A percentile compares a stretch with the other conserved stretches of the same genome.
Conservation (phyloP, 257 asterid genomes). For the Striga asiatica region DNA sequence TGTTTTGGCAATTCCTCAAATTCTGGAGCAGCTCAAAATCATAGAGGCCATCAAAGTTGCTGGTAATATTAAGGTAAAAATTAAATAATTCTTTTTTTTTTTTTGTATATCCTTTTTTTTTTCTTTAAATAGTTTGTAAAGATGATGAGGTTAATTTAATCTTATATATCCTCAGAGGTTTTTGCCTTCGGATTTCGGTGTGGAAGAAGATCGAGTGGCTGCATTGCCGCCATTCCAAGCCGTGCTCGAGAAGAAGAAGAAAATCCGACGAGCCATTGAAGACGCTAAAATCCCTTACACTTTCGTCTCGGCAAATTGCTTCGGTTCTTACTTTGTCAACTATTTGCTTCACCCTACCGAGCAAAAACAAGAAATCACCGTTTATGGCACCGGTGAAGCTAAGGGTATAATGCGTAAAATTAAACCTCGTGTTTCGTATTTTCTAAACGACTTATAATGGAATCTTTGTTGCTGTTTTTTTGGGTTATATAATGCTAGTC, state of each 20-base stretch:
- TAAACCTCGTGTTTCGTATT: background rate
- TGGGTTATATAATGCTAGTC: slow-evolving; percentile 24
- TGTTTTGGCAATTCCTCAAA: slow-evolving; percentile 34
- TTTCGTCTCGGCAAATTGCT: slow-evolving; percentile 40
- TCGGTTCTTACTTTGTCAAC: slow-evolving; percentile 35
- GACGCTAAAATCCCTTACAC: slow-evolving; percentile 37
- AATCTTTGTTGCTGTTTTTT: no score
- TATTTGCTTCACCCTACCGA: slow-evolving; percentile 33
- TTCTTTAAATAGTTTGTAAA: no score
- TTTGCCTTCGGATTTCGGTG: slow-evolving; percentile 48
- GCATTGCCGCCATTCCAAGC: slow-evolving; percentile 39
- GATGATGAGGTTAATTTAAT: no score
- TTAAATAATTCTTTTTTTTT: no score
- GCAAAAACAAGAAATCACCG: slow-evolving; percentile 21
- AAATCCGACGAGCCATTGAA: slow-evolving; percentile 39
- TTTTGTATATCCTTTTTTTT: no score
- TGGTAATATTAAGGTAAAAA: slow-evolving; percentile 46
- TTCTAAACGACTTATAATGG: background rate
- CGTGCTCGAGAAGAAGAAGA: slow-evolving; percentile 32
- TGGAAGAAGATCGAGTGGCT: slow-evolving; percentile 34
- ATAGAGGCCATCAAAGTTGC: slow-evolving; percentile 43
- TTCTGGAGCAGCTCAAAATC: slow-evolving; percentile 40
- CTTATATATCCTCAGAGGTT: slow-evolving; percentile 35
- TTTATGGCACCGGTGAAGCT: slow-evolving; percentile 41
- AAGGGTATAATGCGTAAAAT: slow-evolving; percentile 31